phyloP scores from a whole-genome alignment of 495 filamentous ascomycete genomes.

The Hyaloscypha bicolor region DNA sequence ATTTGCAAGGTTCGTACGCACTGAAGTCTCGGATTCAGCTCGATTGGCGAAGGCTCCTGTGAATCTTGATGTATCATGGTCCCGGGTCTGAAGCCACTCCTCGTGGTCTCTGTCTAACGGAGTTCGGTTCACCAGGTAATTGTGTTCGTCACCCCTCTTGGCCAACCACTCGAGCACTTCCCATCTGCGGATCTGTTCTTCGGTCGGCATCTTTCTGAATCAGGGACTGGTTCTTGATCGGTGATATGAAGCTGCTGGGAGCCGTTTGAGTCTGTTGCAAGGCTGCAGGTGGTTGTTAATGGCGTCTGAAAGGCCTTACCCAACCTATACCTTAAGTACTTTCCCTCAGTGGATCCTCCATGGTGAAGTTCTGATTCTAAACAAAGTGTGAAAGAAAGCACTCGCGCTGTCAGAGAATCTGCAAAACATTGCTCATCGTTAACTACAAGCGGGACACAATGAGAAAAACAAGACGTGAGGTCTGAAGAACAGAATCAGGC shows the following conservation, averaged over 20 bases:
- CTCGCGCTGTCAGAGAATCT: too few relatives aligned
- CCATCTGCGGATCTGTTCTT: neutral
- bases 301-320: too few relatives aligned
- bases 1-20: too few relatives aligned
- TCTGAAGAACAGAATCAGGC: too few relatives aligned
- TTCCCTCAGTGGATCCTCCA: neutral
- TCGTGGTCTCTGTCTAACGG: neutral
- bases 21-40: too few relatives aligned
- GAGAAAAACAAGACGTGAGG: too few relatives aligned
- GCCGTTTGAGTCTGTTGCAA: too few relatives aligned
- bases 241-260: neutral
- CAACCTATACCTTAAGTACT: neutral
- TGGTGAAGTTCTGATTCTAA: neutral
- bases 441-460: too few relatives aligned
- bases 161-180: neutral
- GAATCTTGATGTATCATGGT: neutral
- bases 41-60: neutral
- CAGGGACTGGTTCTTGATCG: neutral
- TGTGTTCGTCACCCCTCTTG: neutral
- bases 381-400: neutral
- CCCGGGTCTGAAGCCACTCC: slow-evolving; percentile 2
- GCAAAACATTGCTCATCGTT: too few relatives aligned
- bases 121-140: neutral
- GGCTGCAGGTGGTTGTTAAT: too few relatives aligned
- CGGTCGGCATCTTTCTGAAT: neutral